A percentile compares a stretch with the other conserved stretches of the same genome.
Conservation (phyloP, 2,329 filamentous ascomycete species). For the Apiospora rasikravindrae region DNA sequence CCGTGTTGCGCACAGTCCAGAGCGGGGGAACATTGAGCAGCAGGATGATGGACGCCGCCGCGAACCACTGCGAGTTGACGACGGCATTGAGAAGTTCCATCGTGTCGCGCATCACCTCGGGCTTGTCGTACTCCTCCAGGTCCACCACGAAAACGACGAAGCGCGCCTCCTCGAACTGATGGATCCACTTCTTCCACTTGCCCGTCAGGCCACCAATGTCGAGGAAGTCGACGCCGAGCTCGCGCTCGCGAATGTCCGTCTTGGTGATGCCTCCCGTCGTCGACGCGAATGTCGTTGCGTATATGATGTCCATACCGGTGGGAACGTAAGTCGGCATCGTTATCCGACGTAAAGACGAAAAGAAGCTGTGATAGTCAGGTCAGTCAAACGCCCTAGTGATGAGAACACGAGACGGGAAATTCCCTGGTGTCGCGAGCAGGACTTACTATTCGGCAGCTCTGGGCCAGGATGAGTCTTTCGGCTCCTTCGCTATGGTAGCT, state of each 20-base stretch:
- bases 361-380: slow-evolving; percentile 3
- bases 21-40: slow-evolving; percentile 4
- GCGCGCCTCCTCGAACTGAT: slow-evolving; percentile 20
- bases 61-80: slow-evolving; percentile 21
- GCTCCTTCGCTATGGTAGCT: neutral
- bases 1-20: slow-evolving; percentile 4
- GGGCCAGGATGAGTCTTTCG: slow-evolving; percentile 11
- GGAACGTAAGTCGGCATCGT: slow-evolving; percentile 16
- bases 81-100: slow-evolving; percentile 11
- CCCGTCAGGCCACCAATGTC: slow-evolving; percentile 19
- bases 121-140: slow-evolving; percentile 19
- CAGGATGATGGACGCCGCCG: slow-evolving; percentile 17
- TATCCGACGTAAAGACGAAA: slow-evolving; percentile 18
- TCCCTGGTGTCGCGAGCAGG: too few species aligned
- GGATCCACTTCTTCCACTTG: slow-evolving; percentile 21
- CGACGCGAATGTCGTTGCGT: slow-evolving; percentile 15
- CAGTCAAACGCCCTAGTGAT: neutral
- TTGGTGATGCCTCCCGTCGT: slow-evolving; percentile 6
- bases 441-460: slow-evolving; percentile 20
- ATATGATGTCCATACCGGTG: slow-evolving; percentile 19
- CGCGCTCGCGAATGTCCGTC: slow-evolving; percentile 2
- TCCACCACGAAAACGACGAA: slow-evolving; percentile 21
- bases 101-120: slow-evolving; percentile 18
- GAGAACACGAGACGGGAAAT: too few species aligned
- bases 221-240: slow-evolving; percentile 18